A percentile compares a stretch with the other conserved stretches of the same genome.
phyloP scores from a whole-genome alignment of 2,329 filamentous ascomycete genomes.

The Amauroascus verrucosus region DNA sequence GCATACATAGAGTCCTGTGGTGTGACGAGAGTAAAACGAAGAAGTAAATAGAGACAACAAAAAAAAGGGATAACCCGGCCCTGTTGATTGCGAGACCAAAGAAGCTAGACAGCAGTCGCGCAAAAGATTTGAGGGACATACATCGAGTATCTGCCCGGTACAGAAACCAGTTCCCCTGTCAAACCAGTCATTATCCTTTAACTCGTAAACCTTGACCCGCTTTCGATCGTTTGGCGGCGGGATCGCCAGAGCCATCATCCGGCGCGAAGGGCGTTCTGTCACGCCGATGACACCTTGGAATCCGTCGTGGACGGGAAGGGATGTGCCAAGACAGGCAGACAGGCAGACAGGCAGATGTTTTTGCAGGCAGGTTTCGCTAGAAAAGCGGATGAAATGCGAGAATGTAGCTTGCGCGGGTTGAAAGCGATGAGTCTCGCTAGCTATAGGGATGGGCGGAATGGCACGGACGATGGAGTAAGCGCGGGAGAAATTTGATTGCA shows the following conservation, averaged over 20 bases:
- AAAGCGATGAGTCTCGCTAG: neutral
- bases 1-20: neutral
- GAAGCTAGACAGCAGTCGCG: constrained; percentile 3
- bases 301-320: neutral
- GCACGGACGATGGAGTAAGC: neutral
- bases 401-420: neutral
- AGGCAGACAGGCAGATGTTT: neutral
- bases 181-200: constrained; percentile 98
- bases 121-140: constrained; percentile 39
- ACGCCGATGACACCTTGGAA: constrained; percentile 2
- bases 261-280: constrained; percentile 22
- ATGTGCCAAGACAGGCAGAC: constrained; percentile 3
- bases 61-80: neutral
- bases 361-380: neutral
- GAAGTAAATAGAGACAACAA: neutral
- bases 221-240: constrained; percentile 42
- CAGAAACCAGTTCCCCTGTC: constrained; percentile 96
- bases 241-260: constrained; percentile 40
- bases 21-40: neutral
- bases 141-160: constrained; percentile 62
- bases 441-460: constrained; percentile 1
- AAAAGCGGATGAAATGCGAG: neutral
- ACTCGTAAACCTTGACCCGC: constrained; percentile 96
- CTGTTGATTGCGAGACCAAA: neutral
- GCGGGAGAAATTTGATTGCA: constrained; percentile 9